Base-by-base conservation (phyloP, 345 rosid genomes). In the Citrus mangshanensis region DNA sequence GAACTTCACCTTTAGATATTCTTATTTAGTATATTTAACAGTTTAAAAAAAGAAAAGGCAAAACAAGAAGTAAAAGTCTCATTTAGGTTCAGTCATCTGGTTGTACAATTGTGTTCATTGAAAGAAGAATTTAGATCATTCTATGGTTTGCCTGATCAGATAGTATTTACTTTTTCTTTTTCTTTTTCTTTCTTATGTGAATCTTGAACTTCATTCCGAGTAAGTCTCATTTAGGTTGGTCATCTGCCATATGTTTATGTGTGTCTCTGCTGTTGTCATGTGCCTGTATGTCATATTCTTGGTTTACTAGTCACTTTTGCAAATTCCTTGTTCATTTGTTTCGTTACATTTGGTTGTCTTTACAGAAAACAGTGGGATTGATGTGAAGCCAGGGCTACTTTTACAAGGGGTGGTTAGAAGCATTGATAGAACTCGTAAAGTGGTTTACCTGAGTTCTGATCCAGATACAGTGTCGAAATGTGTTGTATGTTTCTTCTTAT, bases 371-470 rank as follows among this genome's bases (percentile, higher is more conserved):
- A 71, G 63, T 63, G 89, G 79, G 74, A 21, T 73, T n/a, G 88
- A 84, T 69, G 77, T 88, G 68, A 90, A 87, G 84, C 76, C 75
- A 7, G 94, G 99, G 73, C 89, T 93, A 78, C 88, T 92, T 77
- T 77, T 96, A 77, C 95, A 96, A 85, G 97, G 97, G 18, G 89
- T 93, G 74, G 91, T 94, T 80, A 89, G 78, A 78, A 89, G 84
- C 68, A 84, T 93, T 38, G 99, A 96, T 86, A 92, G 84, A 85
- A 85, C 77, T 49, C 94, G 90, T 16, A 96, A 88, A 90, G 87
- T 94, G 79, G 87, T 94, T 78, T 85, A 81, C 86, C 84, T 94
- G 75, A 89, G 88, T 84, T 83, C 95, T 70, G 91, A 91, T 73
- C 87, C 88, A 27, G 97, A 91, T 68, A 73, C 85, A 25, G 89